phyloP scores from a whole-genome alignment of 2,329 filamentous ascomycete genomes.

The Colletotrichum simmondsii region DNA sequence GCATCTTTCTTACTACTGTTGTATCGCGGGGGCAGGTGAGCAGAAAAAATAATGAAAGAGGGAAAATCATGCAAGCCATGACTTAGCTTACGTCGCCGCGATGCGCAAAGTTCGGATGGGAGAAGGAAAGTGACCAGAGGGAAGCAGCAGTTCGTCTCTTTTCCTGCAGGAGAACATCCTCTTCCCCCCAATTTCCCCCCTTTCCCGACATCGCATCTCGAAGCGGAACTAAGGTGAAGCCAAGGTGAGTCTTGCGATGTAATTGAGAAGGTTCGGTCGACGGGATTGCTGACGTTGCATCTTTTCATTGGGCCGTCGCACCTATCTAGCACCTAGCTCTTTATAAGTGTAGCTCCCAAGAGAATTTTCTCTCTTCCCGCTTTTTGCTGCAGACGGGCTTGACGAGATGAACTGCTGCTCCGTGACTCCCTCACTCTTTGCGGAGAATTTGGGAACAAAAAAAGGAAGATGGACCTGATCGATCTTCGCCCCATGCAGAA shows the following conservation, averaged over 20 bases:
- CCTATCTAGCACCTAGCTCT: neutral
- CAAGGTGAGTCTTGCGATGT: neutral
- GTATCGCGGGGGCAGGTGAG: neutral
- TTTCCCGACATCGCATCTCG: neutral
- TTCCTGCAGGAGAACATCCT: neutral
- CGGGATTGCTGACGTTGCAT: slow-evolving; percentile 16
- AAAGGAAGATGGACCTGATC: too few relatives aligned
- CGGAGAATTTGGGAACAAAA: neutral
- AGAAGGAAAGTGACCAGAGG: too few relatives aligned
- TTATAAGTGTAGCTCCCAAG: too few relatives aligned
- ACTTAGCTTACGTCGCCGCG: neutral
- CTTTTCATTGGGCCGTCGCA: neutral
- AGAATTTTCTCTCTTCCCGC: neutral
- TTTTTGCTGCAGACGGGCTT: neutral
- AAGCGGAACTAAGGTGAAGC: slow-evolving; percentile 14
- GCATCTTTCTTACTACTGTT: neutral
- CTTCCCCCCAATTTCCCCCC: neutral
- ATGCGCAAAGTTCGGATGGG: slow-evolving; percentile 4
- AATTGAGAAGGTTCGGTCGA: neutral
- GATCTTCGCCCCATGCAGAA: neutral
- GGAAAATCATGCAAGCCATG: neutral
- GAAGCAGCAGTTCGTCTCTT: slow-evolving; percentile 4
- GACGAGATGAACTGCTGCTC: neutral
- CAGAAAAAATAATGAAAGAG: neutral
- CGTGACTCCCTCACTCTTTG: neutral